Evolutionary conservation across 352 stramenopile genomes (phyloP), one percentile per base, ranked within the genome.

Genomic region (Halophytophthora batemanensis): DNA sequence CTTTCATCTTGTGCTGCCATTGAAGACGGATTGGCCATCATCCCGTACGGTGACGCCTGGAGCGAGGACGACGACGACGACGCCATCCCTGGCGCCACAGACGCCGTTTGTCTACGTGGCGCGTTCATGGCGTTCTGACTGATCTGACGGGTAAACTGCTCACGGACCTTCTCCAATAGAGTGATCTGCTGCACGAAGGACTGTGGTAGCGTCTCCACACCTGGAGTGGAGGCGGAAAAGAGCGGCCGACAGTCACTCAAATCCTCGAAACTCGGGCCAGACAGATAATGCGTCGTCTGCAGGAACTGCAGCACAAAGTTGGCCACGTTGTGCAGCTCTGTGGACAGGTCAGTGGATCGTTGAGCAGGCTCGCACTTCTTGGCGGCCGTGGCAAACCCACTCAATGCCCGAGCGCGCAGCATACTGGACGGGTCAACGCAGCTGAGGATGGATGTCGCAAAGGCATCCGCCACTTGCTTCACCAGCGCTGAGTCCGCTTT

Each of bases 291-390:
- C 6, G 77, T 80, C 1, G 66, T 70, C 34, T 76, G 71, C 25
- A 90, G 66, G 45, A 92, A 90, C 49, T 87, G 77, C n/a, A 89
- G 45, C 19, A 88, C 60, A 42, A 92, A 90, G 38, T 90, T 90
- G 1, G 77, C 76, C 25, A 89, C 69, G 46, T 91, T 82, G 44
- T 87, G 74, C 6, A 89, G 62, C 23, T 74, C 76, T 1, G 73
- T 59, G 2, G 80, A 92, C 38, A 89, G 52, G 58, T 87, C 79
- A n/a, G 34, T 58, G 25, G 75, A 59, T 40, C 76, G 71, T 23
- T 75, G 53, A 13, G 63, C 44, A 1, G 58, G 64, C 29, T 82
- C 74, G 51, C 73, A 77, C 33, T 71, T 61, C 44, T 71, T 77
- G 6, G 73, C 79, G 1, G 77, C 79, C 18, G 61, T 47, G 23